Base-by-base conservation (phyloP, 176 grass and related monocot genomes). In the Panicum miliaceum region DNA sequence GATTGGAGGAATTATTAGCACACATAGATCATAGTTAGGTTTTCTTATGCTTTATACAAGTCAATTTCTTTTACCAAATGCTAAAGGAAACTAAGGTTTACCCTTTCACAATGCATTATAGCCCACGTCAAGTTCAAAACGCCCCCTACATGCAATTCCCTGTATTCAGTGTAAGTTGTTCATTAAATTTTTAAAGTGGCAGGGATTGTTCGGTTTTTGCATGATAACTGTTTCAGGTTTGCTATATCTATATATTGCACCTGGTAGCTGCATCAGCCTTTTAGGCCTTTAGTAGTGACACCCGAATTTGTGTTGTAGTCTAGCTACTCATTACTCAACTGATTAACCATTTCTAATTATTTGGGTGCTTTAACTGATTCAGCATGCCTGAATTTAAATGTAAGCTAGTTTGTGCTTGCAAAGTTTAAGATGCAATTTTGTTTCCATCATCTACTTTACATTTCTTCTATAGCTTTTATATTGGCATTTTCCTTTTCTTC, bases 341-440 rank as follows among this genome's bases (percentile, higher is more conserved):
- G 45, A 46, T n/a, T 46, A 29, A 20, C n/a, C 59, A 35, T 5
- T 37, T 68, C 54, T 36, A 48, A 13, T 76, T 75, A 40, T 68
- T 40, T 51, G 25, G n/a, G 43, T 29, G 34, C 41, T 77, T 41
- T 18, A 75, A 42, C 53, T 54, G 8, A 29, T 83, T 51, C 36
- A 56, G 35, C 18, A 20, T 45, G 10, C 34, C 25, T 62, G 19
- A 15, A 63, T 81, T 81, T 81, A 34, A 71, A 60, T 43, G 37
- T n/a, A 34, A 27, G 40, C 9, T 76, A 63, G 13, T 51, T 84
- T 80, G 38, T 76, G 63, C 29, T 77, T 51, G 22, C 25, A 82
- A 59, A 37, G 23, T 75, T 50, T 37, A n/a, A 63, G 25, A 60
- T 75, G 15, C 36, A 72, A 19, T 8, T 56, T 40, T 85, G 83